Conservation (phyloP, 176 grass and related monocot species). For the Avena insularis region DNA sequence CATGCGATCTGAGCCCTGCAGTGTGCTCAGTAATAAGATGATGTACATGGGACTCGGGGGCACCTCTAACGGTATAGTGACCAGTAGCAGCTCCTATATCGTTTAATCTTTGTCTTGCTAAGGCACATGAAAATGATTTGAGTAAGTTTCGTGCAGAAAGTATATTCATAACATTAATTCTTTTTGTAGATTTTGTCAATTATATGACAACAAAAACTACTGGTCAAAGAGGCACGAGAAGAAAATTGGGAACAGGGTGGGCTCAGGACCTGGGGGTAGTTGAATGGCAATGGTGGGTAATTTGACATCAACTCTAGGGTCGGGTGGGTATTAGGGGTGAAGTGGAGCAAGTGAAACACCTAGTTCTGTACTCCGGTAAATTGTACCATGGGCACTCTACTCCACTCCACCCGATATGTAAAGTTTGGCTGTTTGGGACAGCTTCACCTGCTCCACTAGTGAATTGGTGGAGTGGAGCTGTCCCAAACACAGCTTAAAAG, state of each 20-base stretch:
- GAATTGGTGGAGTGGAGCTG: too few species aligned
- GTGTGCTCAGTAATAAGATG: neutral
- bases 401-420: too few species aligned
- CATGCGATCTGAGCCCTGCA: neutral
- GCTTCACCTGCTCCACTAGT: too few species aligned
- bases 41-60: neutral
- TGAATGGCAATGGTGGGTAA: too few species aligned
- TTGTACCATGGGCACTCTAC: too few species aligned
- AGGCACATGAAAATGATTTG: slow-evolving; percentile 18
- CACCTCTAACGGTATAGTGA: neutral
- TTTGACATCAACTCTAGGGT: too few species aligned
- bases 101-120: neutral
- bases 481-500: neutral
- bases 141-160: neutral
- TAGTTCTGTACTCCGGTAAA: too few species aligned
- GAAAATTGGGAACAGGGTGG: too few species aligned
- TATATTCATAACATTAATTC: neutral
- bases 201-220: slow-evolving; percentile 25
- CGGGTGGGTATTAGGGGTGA: too few species aligned
- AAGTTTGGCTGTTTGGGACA: too few species aligned
- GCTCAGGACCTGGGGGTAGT: too few species aligned
- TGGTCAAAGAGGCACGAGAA: neutral
- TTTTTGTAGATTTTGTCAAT: neutral
- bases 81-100: slow-evolving; percentile 2
- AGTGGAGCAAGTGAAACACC: too few species aligned